A percentile compares a stretch with the other conserved stretches of the same genome.
Conservation (phyloP, 768 basidiomycete species). For the Podaxis mareebaensis region DNA sequence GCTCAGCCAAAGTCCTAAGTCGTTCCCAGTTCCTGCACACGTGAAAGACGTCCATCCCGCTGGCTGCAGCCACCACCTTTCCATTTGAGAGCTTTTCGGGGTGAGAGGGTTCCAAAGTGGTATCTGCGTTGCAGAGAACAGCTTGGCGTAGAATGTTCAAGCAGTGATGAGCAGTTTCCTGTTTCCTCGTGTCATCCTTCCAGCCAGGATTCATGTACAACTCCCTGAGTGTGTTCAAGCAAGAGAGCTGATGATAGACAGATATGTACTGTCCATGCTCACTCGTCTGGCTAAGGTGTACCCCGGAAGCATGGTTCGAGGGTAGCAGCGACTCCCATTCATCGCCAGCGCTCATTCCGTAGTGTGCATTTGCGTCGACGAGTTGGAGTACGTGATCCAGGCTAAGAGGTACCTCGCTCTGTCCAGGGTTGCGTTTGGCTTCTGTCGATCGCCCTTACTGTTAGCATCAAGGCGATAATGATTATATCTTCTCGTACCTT, state of each 20-base stretch:
- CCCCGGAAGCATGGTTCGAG: constrained; percentile 9
- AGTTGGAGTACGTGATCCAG: constrained; percentile 5
- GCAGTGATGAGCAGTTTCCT: constrained; percentile 13
- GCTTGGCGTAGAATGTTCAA: constrained; percentile 18
- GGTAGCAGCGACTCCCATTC: constrained; percentile 17
- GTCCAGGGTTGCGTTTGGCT: not conserved
- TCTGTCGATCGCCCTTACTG: not conserved
- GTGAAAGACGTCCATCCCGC: constrained; percentile 17
- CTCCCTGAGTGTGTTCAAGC: constrained; percentile 14
- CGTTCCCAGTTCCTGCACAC: constrained; percentile 20
- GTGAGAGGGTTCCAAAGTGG: constrained; percentile 16
- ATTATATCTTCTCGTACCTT: not conserved
- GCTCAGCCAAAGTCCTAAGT: constrained; percentile 13
- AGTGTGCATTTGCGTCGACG: constrained; percentile 12
- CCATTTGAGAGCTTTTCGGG: constrained; percentile 4
- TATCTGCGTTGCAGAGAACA: constrained; percentile 18
- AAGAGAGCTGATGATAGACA: constrained; percentile 16
- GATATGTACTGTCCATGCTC: constrained; percentile 4
- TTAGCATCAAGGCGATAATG: not conserved
- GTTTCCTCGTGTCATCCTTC: constrained; percentile 2
- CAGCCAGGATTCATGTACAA: constrained; percentile 14
- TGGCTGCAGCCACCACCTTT: constrained; percentile 8
- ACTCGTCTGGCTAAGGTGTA: not conserved
- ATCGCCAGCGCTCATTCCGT: constrained; percentile 13
- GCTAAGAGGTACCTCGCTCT: constrained; percentile 7